These are phyloP conservation scores for Termitomyces sp. DNA, from an alignment of 768 basidiomycete species.

Conservation along the genomic window DNA sequence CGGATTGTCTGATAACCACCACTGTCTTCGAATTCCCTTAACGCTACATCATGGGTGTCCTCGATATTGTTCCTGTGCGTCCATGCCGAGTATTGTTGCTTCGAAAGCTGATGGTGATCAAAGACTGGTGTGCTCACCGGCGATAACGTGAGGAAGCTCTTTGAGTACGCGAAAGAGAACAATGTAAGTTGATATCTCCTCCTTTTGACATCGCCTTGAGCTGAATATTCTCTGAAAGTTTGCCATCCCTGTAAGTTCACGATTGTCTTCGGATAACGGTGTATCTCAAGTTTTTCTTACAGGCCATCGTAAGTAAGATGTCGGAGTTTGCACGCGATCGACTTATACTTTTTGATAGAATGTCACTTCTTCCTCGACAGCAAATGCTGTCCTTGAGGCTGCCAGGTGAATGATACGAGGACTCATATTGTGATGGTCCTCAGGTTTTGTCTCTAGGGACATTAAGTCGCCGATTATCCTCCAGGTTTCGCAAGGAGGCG, in stretches of 20 bases:
- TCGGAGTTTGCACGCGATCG: constrained; percentile 7
- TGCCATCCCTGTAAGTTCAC: constrained; percentile 72
- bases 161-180: constrained; percentile 88
- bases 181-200: constrained; percentile 47
- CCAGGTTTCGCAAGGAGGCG: constrained; percentile 96
- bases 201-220: not conserved
- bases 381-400: constrained; percentile 92
- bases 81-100: not conserved
- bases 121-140: constrained; percentile 95
- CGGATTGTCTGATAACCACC: constrained; percentile 6
- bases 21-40: not conserved
- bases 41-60: constrained; percentile 58
- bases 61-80: constrained; percentile 81
- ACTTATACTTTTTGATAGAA: constrained; percentile 49
- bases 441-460: constrained; percentile 48
- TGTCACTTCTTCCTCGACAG: constrained; percentile 93
- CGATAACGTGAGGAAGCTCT: constrained; percentile 90
- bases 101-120: constrained; percentile 6
- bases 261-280: not conserved
- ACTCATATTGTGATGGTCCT: constrained; percentile 4
- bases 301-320: constrained; percentile 73
- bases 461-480: constrained; percentile 97
- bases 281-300: constrained; percentile 9
- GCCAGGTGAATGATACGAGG: constrained; percentile 55
- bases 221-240: constrained; percentile 41